These are phyloP conservation scores for Citrus reticulata DNA, from an alignment of 345 rosid species.

Conservation along the genomic window DNA sequence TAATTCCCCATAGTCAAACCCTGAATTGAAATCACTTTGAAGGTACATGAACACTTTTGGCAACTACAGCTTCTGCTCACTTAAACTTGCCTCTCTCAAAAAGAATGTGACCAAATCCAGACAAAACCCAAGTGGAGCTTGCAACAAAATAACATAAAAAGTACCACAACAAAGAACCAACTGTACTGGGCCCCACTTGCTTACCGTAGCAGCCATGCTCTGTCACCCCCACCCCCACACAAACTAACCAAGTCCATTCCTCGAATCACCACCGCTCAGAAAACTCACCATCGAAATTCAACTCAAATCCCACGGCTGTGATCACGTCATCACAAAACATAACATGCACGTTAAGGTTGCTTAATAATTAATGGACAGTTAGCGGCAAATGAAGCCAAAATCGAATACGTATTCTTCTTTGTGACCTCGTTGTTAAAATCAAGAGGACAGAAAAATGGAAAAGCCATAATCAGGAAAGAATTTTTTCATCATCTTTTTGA, in stretches of 20 bases:
- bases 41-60: too few species aligned
- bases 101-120: neutral
- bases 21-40: too few species aligned
- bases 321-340: neutral
- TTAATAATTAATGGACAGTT: neutral
- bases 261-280: constrained; percentile 5
- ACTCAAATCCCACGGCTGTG: neutral
- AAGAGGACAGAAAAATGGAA: constrained; percentile 3
- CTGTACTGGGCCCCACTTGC: neutral
- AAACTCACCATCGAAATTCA: neutral
- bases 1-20: too few species aligned
- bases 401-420: constrained; percentile 4
- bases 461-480: neutral
- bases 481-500: neutral
- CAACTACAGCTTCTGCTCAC: neutral
- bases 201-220: neutral
- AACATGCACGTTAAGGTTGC: neutral
- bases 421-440: constrained; percentile 4
- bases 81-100: too few species aligned
- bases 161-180: neutral
- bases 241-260: neutral
- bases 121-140: neutral
- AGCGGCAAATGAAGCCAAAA: neutral
- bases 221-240: neutral
- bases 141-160: neutral